Conservation (phyloP, 2,329 filamentous ascomycete species). For the Myriosclerotinia curreyana region DNA sequence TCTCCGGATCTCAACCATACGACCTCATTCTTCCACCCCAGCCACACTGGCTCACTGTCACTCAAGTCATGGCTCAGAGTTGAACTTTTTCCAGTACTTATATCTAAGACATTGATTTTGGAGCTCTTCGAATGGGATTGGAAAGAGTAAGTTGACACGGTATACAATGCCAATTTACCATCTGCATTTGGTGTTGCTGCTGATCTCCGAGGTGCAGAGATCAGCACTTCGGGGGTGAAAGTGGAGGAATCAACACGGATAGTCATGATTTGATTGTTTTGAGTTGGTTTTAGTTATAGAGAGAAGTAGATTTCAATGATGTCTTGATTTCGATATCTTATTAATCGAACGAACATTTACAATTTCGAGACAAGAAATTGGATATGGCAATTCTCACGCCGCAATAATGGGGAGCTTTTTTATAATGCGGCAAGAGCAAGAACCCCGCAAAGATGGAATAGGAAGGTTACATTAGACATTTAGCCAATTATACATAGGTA, state of each 20-base stretch:
- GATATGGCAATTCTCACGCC: background rate
- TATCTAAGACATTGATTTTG: constrained; percentile 69
- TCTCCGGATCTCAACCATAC: constrained; percentile 50
- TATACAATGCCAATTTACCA: constrained; percentile 64
- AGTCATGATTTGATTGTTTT: constrained; percentile 46
- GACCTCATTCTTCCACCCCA: constrained; percentile 43
- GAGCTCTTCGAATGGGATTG: constrained; percentile 64
- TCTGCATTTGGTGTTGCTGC: constrained; percentile 65
- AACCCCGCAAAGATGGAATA: background rate
- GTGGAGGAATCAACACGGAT: constrained; percentile 64
- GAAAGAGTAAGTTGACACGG: constrained; percentile 77
- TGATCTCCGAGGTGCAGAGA: constrained; percentile 72
- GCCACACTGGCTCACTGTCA: constrained; percentile 72
- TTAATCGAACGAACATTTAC: background rate
- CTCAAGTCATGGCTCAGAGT: constrained; percentile 62
- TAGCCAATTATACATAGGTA: too few species aligned
- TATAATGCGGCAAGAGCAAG: background rate
- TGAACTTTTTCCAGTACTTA: constrained; percentile 62
- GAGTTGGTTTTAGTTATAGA: background rate
- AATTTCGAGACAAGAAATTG: background rate
- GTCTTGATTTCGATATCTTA: background rate
- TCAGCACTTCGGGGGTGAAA: constrained; percentile 73
- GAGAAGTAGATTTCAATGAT: background rate
- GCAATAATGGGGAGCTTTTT: background rate
- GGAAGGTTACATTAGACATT: too few species aligned